A percentile compares a stretch with the other conserved stretches of the same genome.
Evolutionary conservation across 306 rosid species (phyloP).

Genomic region (Vicia villosa): DNA sequence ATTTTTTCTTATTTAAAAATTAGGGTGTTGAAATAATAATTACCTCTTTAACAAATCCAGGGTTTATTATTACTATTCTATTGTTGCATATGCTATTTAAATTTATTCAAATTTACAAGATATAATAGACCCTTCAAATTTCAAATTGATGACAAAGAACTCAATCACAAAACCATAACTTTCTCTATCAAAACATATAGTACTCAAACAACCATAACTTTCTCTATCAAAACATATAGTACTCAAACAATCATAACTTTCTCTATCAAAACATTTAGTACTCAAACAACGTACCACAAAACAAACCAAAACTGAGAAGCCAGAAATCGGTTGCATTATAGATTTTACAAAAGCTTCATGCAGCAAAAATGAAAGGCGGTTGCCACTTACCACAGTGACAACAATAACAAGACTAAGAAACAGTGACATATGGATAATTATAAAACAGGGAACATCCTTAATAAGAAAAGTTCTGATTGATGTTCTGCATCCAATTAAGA

Average conservation of each 20-base stretch:
- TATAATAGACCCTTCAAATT: too few species aligned
- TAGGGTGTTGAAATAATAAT: neutral
- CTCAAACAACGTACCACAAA: neutral
- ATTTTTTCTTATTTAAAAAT: too few species aligned
- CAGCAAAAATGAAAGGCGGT: neutral
- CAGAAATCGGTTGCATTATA: neutral
- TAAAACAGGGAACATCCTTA: slow-evolving; percentile 6
- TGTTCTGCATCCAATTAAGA: slow-evolving; percentile 12
- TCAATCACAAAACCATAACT: neutral
- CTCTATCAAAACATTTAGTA: neutral
- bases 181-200: neutral
- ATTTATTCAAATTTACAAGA: neutral
- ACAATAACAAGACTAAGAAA: slow-evolving; percentile 1
- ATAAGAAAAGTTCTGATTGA: slow-evolving; percentile 3
- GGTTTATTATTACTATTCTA: too few species aligned
- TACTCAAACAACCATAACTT: neutral
- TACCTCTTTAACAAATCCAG: too few species aligned
- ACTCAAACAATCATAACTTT: neutral
- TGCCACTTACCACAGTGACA: neutral
- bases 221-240: neutral
- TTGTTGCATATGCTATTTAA: neutral
- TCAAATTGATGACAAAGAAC: neutral
- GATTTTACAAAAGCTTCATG: neutral
- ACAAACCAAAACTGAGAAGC: neutral
- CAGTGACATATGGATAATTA: neutral